phyloP scores from a whole-genome alignment of 106 monocot genomes.

The Allium sativum region DNA sequence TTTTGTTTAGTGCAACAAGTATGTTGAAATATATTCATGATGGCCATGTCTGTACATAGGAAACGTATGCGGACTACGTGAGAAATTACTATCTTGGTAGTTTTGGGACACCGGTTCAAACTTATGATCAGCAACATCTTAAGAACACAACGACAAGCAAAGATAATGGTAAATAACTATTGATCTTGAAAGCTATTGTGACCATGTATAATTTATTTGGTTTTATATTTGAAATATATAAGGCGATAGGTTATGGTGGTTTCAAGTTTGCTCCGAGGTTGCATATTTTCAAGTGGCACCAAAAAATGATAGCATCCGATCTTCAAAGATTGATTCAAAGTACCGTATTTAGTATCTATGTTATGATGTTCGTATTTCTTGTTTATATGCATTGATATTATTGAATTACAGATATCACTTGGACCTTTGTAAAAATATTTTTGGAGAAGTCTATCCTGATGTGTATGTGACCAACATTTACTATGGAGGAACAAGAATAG shows the following conservation, averaged over 20 bases:
- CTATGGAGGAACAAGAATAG: conserved; percentile 88
- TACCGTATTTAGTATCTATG: conserved; percentile 10
- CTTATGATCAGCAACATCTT: conserved; percentile 70
- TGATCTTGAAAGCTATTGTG: no score
- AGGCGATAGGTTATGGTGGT: conserved; percentile 89
- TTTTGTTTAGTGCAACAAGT: no score
- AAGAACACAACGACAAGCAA: conserved; percentile 59
- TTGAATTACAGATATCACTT: conserved; percentile 65
- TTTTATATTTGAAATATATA: conserved; percentile 12
- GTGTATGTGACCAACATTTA: conserved; percentile 92
- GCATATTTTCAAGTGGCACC: conserved; percentile 99
- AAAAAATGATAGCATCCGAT: conserved; percentile 72
- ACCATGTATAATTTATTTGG: conserved; percentile 1
- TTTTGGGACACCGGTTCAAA: conserved; percentile 65
- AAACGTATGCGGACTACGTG: conserved; percentile 75
- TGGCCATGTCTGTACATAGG: conserved; percentile 29
- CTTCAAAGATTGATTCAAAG: conserved; percentile 69
- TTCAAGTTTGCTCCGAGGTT: conserved; percentile 95
- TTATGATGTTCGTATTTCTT: background rate
- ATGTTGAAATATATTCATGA: background rate
- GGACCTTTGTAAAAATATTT: conserved; percentile 91
- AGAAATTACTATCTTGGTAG: conserved; percentile 79
- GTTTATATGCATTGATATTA: background rate
- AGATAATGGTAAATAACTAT: conserved; percentile 40
- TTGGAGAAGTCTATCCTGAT: conserved; percentile 82